Base-by-base conservation (phyloP, 768 basidiomycete species). In the Cyclocybe aegerita region DNA sequence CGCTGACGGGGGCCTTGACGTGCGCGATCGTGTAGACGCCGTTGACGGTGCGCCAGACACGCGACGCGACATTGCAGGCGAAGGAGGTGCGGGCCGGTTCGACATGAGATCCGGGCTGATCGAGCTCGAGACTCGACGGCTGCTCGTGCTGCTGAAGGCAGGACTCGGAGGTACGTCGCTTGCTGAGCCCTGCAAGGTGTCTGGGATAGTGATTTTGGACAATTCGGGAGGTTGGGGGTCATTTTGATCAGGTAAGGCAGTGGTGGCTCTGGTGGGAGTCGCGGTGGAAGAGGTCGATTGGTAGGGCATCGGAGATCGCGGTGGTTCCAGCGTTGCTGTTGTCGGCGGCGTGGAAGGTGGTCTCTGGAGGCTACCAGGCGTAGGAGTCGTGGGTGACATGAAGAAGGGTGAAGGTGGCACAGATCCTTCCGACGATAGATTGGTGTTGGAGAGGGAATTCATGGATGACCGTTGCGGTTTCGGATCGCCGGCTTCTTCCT, bases 61-160 rank as follows among this genome's bases (percentile, higher is more conserved):
- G 17, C 76, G 71, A 33, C 81, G 75, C 0, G 81, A 81, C 4
- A 72, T 49, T 0, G 73, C 79, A 11, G 83, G 84, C 1, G 82
- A 85, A 4, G 79, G 79, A 0, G 85, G 84, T 0, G 84, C 84
- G 32, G 82, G 83, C 4, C 84, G 80, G 70, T 71, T 53, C 71
- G 77, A 59, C 40, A 53, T 55, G 16, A 65, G 46, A 1, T 52
- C 52, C 3, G 57, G 54, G 52, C 55, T 48, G 16, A 48, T 47
- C n/a, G 46, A 31, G 32, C 52, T 44, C 10, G 39, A 34, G 6
- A 48, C 44, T 12, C 52, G 34, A 6, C 34, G n/a, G 14, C 31
- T 42, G 16, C 46, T 46, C 14, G 39, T 37, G 48, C 34, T 52
- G 54, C 49, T 49, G 51, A 60, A 55, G 1, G 51, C 52, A 3